Base-by-base conservation (phyloP, 2,329 filamentous ascomycete genomes). In the Diaporthe citriasiana region DNA sequence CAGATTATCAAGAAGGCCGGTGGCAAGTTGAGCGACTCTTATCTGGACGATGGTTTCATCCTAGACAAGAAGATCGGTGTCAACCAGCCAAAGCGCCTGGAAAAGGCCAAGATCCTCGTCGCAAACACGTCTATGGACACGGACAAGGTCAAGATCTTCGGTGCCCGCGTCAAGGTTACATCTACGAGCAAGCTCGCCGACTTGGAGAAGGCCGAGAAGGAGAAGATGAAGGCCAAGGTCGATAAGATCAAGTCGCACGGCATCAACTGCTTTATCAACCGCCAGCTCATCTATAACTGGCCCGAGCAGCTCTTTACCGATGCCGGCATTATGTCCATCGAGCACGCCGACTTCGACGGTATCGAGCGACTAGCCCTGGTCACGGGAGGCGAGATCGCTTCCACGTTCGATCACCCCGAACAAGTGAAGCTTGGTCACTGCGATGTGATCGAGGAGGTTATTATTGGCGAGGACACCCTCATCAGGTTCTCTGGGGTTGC, bases 281-380 rank as follows among this genome's bases (percentile, higher is more conserved):
- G 97, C 79, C 97, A 99, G 84, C 91, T 99, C 77, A 99, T 99
- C 86, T 99, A 99, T 90, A 99, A 99, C 89, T 99, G 97, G 97
- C 97, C 97, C 8, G 97, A 99, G 85, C 97, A 99, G 86, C 93
- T 99, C 60, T 99, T 99, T 82, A 95, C 96, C 47, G 97, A 99
- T 83, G 96, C 95, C 10, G 97, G 97, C 76, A 98, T 99, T 85
- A 94, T 97, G 89, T 98, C 95, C 38, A 99, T 99, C 79, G 97
- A 99, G 87, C 97, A 99, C 83, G 97, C 97, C 78, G 97, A 99
- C 86, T 99, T 99, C 81, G 97, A 99, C 82, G 97, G 97, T 77
- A 97, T 99, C 78, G 97, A 99, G 88, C 91, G 97, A 56, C 85
- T 99, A 79, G 96, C 97, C 13, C 89, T 99, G 68, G 97, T 99